Evolutionary conservation across 2,329 filamentous ascomycete genomes (phyloP), one percentile per base, ranked within the genome.

Genomic region (Aspergillus sp.): DNA sequence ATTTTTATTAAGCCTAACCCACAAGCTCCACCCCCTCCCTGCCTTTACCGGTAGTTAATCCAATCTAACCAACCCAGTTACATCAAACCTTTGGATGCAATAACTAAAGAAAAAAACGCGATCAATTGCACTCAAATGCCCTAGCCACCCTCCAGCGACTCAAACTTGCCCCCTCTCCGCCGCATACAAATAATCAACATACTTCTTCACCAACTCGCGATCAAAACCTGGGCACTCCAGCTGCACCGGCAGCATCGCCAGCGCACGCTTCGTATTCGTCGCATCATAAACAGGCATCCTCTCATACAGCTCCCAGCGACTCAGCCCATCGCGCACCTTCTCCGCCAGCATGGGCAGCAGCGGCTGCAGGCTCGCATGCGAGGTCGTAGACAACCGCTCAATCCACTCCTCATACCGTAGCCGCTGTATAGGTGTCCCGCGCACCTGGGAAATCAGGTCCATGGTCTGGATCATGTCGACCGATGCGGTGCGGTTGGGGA

Each of bases 401-500:
- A 48, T 25, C 51, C 51, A 53, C 9, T 25, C 31, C 3, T 43
- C 31, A 43, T 53, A 53, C 2, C n/a, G n/a, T 2, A 43, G 6
- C 7, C 7, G 19, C 8, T 15, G 7, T 1, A 53, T 23, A 1
- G n/a, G 6, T 1, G 3, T 19, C 4, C 31, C 31, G 19, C 9
- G 9, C 2, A 31, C 31, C 3, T 19, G 31, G 4, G 5, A 9
- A 4, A 53, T 11, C 51, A 53, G 9, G 19, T 53, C 19, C 31
- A 53, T 43, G 7, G 31, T 25, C 3, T 19, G 8, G 7, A 2
- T 8, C 31, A 53, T 53, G 23, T 53, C 51, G 2, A n/a, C 3
- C 4, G 51, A 43, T 3, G 4, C 19, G 3, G 7, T 31, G 2
- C 31, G 4, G 2, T 63, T 62, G 25, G 61, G 65, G 3, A 68